These are phyloP conservation scores for Russula emetica DNA, from an alignment of 768 basidiomycete genomes.

Conservation along the genomic window DNA sequence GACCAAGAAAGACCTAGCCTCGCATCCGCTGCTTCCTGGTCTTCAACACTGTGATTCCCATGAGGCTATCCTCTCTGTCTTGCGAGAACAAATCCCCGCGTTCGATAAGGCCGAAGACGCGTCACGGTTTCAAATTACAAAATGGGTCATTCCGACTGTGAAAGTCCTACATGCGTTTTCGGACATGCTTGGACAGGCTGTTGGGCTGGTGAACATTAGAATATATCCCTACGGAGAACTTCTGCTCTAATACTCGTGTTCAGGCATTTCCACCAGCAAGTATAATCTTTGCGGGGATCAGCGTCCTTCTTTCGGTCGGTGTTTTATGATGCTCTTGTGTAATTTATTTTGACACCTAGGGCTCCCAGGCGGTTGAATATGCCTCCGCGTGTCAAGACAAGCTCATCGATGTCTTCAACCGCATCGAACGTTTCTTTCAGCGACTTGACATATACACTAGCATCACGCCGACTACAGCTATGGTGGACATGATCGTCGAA, in stretches of 20 bases:
- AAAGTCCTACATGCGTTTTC: not conserved
- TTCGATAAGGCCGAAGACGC: no score
- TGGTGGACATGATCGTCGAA: no score
- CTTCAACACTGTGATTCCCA: not conserved
- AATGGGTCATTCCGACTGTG: not conserved
- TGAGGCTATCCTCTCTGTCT: not conserved
- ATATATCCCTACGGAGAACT: not conserved
- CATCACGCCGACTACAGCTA: no score
- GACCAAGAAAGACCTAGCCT: not conserved
- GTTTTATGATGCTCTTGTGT: not conserved
- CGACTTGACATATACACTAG: no score
- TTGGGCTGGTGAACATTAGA: not conserved
- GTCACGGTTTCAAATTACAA: no score
- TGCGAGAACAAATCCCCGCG: not conserved
- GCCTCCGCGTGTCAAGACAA: no score
- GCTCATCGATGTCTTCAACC: no score
- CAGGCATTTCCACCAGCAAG: not conserved
- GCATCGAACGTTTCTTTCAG: no score
- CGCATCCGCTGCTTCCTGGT: not conserved
- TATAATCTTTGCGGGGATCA: not conserved
- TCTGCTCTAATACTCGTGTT: not conserved
- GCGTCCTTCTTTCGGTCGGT: not conserved
- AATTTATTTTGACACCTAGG: not conserved
- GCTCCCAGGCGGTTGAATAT: not conserved
- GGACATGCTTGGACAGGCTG: not conserved